Evolutionary conservation across 768 basidiomycete genomes (phyloP).

Genomic region (Auriscalpium microsporum): DNA sequence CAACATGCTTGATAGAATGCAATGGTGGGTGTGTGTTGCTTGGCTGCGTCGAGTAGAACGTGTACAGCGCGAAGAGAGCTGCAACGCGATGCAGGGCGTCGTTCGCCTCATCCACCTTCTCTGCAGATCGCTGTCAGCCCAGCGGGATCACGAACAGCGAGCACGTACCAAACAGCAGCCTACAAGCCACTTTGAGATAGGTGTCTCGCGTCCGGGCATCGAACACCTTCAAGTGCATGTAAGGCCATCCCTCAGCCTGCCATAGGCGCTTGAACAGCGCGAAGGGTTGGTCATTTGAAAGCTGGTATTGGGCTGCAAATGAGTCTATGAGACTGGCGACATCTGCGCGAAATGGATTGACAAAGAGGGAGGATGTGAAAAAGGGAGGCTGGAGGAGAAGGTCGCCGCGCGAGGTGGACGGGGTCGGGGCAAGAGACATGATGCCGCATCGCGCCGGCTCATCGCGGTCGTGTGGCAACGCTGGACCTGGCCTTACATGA

Average conservation of each 20-base stretch:
- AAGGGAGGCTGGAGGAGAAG: constrained; percentile 63
- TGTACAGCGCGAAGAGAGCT: constrained; percentile 63
- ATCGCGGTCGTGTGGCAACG: not conserved
- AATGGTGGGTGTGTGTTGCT: constrained; percentile 42
- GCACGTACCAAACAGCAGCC: constrained; percentile 59
- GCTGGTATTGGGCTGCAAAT: constrained; percentile 42
- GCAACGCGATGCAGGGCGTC: constrained; percentile 46
- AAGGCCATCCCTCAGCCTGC: constrained; percentile 60
- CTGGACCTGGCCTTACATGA: not conserved
- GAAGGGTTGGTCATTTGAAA: constrained; percentile 41
- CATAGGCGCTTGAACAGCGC: constrained; percentile 64
- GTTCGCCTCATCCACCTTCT: constrained; percentile 42
- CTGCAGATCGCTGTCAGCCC: constrained; percentile 26
- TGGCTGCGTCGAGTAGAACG: constrained; percentile 64
- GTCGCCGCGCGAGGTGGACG: constrained; percentile 52
- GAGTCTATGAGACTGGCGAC: constrained; percentile 42
- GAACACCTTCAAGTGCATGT: constrained; percentile 67
- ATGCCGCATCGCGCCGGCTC: not conserved
- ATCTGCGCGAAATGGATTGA: constrained; percentile 57
- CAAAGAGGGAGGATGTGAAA: constrained; percentile 72
- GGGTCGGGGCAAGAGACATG: constrained; percentile 43
- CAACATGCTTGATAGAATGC: constrained; percentile 42
- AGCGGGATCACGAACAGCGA: not conserved
- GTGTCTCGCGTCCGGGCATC: constrained; percentile 56
- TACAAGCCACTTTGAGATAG: constrained; percentile 49